Conservation (phyloP, 805 yeast species). For the Schwanniomyces polymorphus region DNA sequence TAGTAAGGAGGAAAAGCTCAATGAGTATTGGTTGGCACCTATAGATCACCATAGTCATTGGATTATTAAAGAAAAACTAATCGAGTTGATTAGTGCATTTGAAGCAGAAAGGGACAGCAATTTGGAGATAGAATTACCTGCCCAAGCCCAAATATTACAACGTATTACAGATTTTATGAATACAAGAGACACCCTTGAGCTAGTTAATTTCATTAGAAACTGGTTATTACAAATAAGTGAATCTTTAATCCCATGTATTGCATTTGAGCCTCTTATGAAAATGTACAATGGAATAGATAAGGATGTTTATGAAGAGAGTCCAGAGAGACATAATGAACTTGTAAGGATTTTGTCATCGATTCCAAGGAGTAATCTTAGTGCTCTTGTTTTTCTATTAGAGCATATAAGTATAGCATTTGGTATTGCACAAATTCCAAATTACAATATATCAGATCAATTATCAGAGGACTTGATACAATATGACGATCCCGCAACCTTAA, state of each 20-base stretch:
- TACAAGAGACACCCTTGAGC: constrained; percentile 1
- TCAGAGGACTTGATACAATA: constrained; percentile 10
- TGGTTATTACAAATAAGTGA: constrained; percentile 45
- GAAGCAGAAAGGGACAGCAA: constrained; percentile 8
- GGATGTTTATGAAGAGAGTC: constrained; percentile 9
- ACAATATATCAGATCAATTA: constrained; percentile 26
- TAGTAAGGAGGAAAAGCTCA: constrained; percentile 1
- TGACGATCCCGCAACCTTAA: constrained; percentile 4
- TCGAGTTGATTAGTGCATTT: constrained; percentile 19
- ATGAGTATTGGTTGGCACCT: constrained; percentile 28
- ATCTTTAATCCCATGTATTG: constrained; percentile 41
- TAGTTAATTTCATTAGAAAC: constrained; percentile 33
- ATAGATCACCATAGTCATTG: constrained; percentile 33
- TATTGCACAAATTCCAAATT: constrained; percentile 21
- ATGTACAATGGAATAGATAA: constrained; percentile 10
- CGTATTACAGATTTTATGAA: constrained; percentile 13
- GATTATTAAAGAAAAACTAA: constrained; percentile 30
- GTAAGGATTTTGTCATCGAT: constrained; percentile 27
- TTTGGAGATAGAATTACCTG: constrained; percentile 15
- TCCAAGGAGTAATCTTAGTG: constrained; percentile 40
- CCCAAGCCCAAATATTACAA: constrained; percentile 22
- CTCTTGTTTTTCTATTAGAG: constrained; percentile 35
- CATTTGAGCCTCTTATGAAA: constrained; percentile 30
- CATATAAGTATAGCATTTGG: constrained; percentile 27
- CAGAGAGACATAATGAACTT: constrained; percentile 13